These are phyloP conservation scores for Aspergillus hortae DNA, from an alignment of 2,329 filamentous ascomycete species.

Conservation along the genomic window DNA sequence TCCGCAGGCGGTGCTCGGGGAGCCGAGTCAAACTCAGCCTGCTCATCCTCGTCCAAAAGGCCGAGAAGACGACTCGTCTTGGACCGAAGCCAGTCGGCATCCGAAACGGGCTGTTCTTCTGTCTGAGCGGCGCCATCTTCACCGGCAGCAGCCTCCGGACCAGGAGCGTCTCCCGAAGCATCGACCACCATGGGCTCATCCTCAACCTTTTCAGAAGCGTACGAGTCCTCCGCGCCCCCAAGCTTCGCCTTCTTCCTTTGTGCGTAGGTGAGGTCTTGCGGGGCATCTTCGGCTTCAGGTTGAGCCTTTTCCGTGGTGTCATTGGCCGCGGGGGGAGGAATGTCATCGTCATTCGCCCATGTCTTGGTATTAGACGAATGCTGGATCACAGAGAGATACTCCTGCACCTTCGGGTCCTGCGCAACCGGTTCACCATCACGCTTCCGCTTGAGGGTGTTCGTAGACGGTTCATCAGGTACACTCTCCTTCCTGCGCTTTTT, in stretches of 20 bases:
- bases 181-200: slow-evolving; percentile 25
- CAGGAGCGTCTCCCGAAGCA: slow-evolving; percentile 17
- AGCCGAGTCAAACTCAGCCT: slow-evolving; percentile 39
- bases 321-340: slow-evolving; percentile 25
- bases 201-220: slow-evolving; percentile 3
- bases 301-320: slow-evolving; percentile 19
- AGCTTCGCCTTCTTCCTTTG: slow-evolving; percentile 41
- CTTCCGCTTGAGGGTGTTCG: slow-evolving; percentile 39
- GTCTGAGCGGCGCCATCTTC: slow-evolving; percentile 21
- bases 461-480: slow-evolving; percentile 17
- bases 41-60: slow-evolving; percentile 66
- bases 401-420: slow-evolving; percentile 75
- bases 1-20: slow-evolving; percentile 13
- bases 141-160: slow-evolving; percentile 12
- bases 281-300: slow-evolving; percentile 15
- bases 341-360: slow-evolving; percentile 55
- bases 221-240: slow-evolving; percentile 53
- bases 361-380: slow-evolving; percentile 61
- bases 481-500: slow-evolving; percentile 22
- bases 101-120: slow-evolving; percentile 49
- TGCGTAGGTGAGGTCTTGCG: slow-evolving; percentile 37
- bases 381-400: slow-evolving; percentile 83
- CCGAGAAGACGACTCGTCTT: slow-evolving; percentile 83
- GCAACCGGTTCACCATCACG: slow-evolving; percentile 55
- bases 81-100: slow-evolving; percentile 88